Percentiles rank a stretch among this genome's conserved stretches.
These are phyloP conservation scores for Blastobotrys ciferrii DNA, from an alignment of 1,139 yeast species.

Conservation along the genomic window DNA sequence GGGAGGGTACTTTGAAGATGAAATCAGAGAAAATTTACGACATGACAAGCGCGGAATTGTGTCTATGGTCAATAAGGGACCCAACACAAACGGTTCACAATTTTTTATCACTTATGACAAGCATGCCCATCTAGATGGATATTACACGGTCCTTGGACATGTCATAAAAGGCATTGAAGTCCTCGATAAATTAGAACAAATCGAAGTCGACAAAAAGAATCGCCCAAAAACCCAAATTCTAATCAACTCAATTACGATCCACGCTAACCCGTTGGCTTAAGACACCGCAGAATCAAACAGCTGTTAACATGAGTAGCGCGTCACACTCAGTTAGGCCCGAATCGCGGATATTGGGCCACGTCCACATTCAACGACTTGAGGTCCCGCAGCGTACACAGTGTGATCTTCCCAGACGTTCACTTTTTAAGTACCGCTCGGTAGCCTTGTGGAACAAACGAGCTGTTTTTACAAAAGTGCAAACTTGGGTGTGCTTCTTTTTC, in stretches of 20 bases:
- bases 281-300: too few relatives aligned
- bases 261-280: constrained; percentile 40
- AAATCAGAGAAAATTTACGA: constrained; percentile 42
- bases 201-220: constrained; percentile 41
- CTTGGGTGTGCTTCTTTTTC: too few relatives aligned
- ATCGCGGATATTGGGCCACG: too few relatives aligned
- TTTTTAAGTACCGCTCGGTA: too few relatives aligned
- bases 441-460: too few relatives aligned
- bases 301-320: too few relatives aligned
- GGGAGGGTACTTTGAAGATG: constrained; percentile 53
- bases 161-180: constrained; percentile 43
- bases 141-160: constrained; percentile 58
- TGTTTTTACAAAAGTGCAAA: too few relatives aligned
- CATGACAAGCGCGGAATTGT: constrained; percentile 45
- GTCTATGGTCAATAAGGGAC: constrained; percentile 49
- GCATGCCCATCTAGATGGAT: constrained; percentile 50
- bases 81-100: constrained; percentile 46
- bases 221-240: constrained; percentile 42
- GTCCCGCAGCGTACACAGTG: too few relatives aligned
- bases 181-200: constrained; percentile 41
- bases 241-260: constrained; percentile 43
- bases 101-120: constrained; percentile 44
- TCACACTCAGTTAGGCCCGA: too few relatives aligned
- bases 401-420: too few relatives aligned
- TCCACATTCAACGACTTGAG: too few relatives aligned